phyloP scores from a whole-genome alignment of 345 rosid species.

The Boechera divaricarpa region DNA sequence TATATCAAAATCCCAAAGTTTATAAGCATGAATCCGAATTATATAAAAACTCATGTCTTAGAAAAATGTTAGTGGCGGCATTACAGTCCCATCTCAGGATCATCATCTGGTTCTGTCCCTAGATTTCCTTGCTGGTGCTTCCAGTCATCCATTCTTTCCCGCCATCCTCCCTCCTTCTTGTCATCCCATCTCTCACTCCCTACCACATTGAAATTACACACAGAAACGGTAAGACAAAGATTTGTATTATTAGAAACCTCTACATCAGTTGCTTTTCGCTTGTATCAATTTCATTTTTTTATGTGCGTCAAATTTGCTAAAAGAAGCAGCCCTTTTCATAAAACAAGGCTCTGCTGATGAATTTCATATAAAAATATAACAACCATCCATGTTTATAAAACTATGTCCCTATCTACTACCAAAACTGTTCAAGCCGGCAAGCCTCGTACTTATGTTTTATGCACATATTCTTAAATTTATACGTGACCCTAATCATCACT shows the following conservation, averaged over 20 bases:
- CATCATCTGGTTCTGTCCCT: slow-evolving; percentile 81
- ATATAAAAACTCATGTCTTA: background rate
- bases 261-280: background rate
- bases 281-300: background rate
- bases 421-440: background rate
- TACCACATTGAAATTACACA: slow-evolving; percentile 30
- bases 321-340: background rate
- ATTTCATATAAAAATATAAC: background rate
- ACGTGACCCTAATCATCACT: background rate
- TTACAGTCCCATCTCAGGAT: slow-evolving; percentile 79
- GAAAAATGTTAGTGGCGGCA: slow-evolving; percentile 3
- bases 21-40: slow-evolving; percentile 22
- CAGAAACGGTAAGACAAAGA: background rate
- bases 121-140: slow-evolving; percentile 85
- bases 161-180: slow-evolving; percentile 88
- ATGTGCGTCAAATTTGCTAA: background rate
- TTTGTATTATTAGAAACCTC: slow-evolving; percentile 5
- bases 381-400: background rate
- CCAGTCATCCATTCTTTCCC: slow-evolving; percentile 93
- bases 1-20: slow-evolving; percentile 12
- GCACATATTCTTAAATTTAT: background rate
- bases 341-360: slow-evolving; percentile 3
- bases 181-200: slow-evolving; percentile 89
- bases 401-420: slow-evolving; percentile 15
- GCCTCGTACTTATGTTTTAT: background rate